Conservation (phyloP, 352 stramenopile species). For the Albugo laibachii region DNA sequence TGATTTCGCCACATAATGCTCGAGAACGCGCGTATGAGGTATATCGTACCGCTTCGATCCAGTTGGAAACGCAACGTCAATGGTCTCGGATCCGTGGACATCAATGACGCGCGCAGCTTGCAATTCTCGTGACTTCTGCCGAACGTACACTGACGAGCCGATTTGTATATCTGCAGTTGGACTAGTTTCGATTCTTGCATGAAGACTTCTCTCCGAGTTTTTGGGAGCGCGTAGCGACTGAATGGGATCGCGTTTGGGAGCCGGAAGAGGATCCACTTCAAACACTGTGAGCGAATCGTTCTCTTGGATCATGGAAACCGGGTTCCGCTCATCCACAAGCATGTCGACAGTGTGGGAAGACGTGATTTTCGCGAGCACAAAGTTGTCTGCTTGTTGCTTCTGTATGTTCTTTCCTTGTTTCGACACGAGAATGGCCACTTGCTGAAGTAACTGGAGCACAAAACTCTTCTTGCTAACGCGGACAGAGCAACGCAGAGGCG, state of each 20-base stretch:
- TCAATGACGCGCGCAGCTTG: slow-evolving; percentile 4
- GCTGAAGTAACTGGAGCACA: slow-evolving; percentile 21
- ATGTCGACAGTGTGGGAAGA: slow-evolving; percentile 36
- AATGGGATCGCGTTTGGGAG: background rate
- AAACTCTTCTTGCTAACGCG: slow-evolving; percentile 34
- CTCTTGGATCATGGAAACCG: slow-evolving; percentile 54
- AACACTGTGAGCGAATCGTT: slow-evolving; percentile 55
- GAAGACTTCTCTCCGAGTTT: background rate
- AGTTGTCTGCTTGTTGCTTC: slow-evolving; percentile 12
- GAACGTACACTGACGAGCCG: slow-evolving; percentile 6
- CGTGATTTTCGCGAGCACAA: slow-evolving; percentile 41
- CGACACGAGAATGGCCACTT: no score
- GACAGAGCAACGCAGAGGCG: slow-evolving; percentile 62
- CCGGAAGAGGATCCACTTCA: slow-evolving; percentile 21
- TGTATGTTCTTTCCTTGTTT: slow-evolving; percentile 32
- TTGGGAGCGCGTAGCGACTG: background rate
- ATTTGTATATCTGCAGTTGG: slow-evolving; percentile 1
- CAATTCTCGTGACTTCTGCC: slow-evolving; percentile 1
- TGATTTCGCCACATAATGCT: no score
- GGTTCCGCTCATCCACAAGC: slow-evolving; percentile 36
- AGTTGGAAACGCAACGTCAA: slow-evolving; percentile 8
- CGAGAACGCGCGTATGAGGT: background rate
- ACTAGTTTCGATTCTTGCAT: background rate
- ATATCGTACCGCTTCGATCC: slow-evolving; percentile 1
- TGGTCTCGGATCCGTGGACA: slow-evolving; percentile 4